These are phyloP conservation scores for Hyaloscypha finlandica DNA, from an alignment of 495 filamentous ascomycete species.

Conservation along the genomic window DNA sequence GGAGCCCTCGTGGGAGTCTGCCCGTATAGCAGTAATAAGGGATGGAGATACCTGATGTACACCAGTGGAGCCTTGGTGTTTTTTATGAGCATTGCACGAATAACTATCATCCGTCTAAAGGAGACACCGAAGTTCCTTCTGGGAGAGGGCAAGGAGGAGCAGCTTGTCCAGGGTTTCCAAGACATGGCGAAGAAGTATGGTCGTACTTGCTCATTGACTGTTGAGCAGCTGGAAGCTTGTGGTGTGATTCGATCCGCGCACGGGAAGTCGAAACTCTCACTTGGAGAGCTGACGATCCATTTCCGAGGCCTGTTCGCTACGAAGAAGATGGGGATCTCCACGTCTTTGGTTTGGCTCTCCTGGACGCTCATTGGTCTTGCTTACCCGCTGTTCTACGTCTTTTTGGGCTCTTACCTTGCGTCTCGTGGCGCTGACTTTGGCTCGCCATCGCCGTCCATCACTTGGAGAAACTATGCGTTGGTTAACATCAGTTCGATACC, in stretches of 20 bases:
- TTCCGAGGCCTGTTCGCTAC: constrained; percentile 65
- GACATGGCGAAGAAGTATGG: constrained; percentile 63
- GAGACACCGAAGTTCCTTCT: constrained; percentile 78
- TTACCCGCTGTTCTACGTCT: constrained; percentile 72
- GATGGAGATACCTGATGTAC: constrained; percentile 79
- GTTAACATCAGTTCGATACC: constrained; percentile 65
- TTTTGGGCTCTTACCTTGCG: constrained; percentile 55
- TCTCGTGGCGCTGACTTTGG: constrained; percentile 49
- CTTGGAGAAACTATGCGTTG: constrained; percentile 73
- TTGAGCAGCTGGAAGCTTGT: constrained; percentile 59
- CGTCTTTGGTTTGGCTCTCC: constrained; percentile 64
- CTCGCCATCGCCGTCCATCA: constrained; percentile 49
- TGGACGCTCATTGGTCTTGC: constrained; percentile 72
- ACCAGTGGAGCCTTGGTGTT: constrained; percentile 67
- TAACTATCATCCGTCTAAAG: constrained; percentile 66
- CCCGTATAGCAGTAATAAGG: constrained; percentile 66
- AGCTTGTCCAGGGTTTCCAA: constrained; percentile 62
- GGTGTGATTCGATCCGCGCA: constrained; percentile 44
- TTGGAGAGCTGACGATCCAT: constrained; percentile 55
- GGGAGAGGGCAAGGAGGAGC: constrained; percentile 60
- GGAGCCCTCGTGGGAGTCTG: constrained; percentile 47
- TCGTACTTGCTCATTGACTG: constrained; percentile 61
- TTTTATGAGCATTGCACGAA: constrained; percentile 61
- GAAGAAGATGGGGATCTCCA: constrained; percentile 59
- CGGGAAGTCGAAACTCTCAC: constrained; percentile 44